Base-by-base conservation (phyloP, 345 rosid species). In the Acer saccharum region DNA sequence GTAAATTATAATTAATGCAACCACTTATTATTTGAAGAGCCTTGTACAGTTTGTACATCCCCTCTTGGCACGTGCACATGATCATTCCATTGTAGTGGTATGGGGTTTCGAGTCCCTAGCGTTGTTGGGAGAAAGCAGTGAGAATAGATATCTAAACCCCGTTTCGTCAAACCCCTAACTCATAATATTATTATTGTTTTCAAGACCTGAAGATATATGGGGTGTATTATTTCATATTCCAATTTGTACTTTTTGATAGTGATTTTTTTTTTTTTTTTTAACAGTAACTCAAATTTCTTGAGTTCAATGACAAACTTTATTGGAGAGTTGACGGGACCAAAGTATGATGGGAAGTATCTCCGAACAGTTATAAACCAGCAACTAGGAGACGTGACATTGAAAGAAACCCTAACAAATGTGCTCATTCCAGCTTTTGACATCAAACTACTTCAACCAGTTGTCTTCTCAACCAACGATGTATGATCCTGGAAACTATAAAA, bases 261-360 rank as follows among this genome's bases (percentile, higher is more conserved):
- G 6, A 10, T 46, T n/a, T 62, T 41, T 25, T 1, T 52, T 41
- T 17, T 23, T 54, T 5, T 23, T 17, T 1, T 13, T 60, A 1
- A 2, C 16, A 77, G 64, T 43, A 12, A 57, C 68, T 6, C 32
- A 7, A 75, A 75, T 11, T 70, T 71, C 27, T 23, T 29, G 7
- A 14, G 12, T 11, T 41, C 75, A 9, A 1, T 81, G 17, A 10
- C 72, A 41, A 77, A 43, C 50, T 55, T 74, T 0, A 12, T 58
- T 0, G 54, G 43, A 7, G 55, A 6, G 9, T 2, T 73, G 35
- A 9, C 4, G 4, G 78, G 83, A 7, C 83, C 83, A 6, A 77
- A 77, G 29, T 68, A 81, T 39, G 70, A 76, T 61, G 77, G 83
- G 57, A 81, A 76, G 68, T 81, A 81, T 29, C 74, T 67, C 17